phyloP scores from a whole-genome alignment of 202 grass and related monocot genomes.

The Digitaria exilis region DNA sequence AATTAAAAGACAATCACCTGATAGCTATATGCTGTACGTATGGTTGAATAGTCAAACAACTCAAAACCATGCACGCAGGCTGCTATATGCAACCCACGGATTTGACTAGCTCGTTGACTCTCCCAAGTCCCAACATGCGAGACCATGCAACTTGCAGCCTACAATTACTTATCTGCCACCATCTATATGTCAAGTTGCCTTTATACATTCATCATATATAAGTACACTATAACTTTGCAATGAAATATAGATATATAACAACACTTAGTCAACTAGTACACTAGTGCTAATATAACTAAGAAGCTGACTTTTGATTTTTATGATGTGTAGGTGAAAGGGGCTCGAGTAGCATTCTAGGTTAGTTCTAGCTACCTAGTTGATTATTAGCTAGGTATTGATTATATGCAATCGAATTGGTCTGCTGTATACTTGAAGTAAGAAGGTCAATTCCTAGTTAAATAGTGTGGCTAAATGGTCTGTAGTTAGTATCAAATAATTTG shows the following conservation, averaged over 20 bases:
- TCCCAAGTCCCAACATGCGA: conserved; percentile 22
- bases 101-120: conserved; percentile 29
- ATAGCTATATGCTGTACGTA: neutral
- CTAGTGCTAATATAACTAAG: neutral
- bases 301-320: neutral
- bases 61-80: neutral
- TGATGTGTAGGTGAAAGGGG: neutral
- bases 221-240: neutral
- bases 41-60: conserved; percentile 10
- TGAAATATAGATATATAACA: neutral
- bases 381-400: conserved; percentile 3
- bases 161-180: neutral
- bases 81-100: conserved; percentile 1
- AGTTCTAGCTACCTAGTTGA: neutral
- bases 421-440: neutral
- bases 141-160: neutral
- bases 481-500: conserved; percentile 23
- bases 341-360: neutral
- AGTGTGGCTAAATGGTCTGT: neutral
- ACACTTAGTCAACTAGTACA: neutral
- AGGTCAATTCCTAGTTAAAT: conserved; percentile 29
- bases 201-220: neutral
- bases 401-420: neutral
- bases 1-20: neutral
- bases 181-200: neutral